Evolutionary conservation across 129 eudicot species (phyloP).

Genomic region (Helianthus tuberosus): DNA sequence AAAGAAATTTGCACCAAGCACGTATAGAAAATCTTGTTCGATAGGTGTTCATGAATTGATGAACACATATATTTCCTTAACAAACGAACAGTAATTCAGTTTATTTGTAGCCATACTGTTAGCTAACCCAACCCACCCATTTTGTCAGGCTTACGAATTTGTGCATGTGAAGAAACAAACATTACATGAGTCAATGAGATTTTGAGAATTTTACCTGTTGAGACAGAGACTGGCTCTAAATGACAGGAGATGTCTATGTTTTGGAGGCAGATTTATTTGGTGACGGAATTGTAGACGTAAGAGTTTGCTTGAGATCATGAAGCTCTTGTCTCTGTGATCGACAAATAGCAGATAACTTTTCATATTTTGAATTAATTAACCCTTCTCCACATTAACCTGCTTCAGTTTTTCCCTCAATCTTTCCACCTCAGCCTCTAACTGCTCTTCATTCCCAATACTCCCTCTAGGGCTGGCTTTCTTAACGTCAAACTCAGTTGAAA

Average conservation of each 20-base stretch:
- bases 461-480: slow-evolving; percentile 54
- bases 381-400: slow-evolving; percentile 69
- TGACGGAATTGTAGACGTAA: slow-evolving; percentile 76
- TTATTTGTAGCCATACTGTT: too few species aligned
- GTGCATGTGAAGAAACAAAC: not conserved
- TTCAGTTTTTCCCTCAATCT: slow-evolving; percentile 74
- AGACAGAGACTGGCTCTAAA: slow-evolving; percentile 19
- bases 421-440: slow-evolving; percentile 69
- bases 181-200: slow-evolving; percentile 6
- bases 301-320: slow-evolving; percentile 84
- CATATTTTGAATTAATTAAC: slow-evolving; percentile 80
- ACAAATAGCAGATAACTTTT: slow-evolving; percentile 84
- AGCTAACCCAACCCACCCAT: too few species aligned
- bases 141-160: too few species aligned
- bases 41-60: too few species aligned
- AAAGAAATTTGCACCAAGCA: too few species aligned
- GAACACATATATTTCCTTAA: too few species aligned
- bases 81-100: too few species aligned
- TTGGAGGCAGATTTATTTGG: slow-evolving; percentile 50
- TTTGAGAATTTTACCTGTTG: slow-evolving; percentile 46
- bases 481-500: slow-evolving; percentile 67
- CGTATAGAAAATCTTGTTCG: too few species aligned
- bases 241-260: not conserved
- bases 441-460: slow-evolving; percentile 50
- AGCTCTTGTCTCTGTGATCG: slow-evolving; percentile 95